These are phyloP conservation scores for Stachybotrys chlorohalonatus DNA, from an alignment of 2,329 filamentous ascomycete species.

Conservation along the genomic window DNA sequence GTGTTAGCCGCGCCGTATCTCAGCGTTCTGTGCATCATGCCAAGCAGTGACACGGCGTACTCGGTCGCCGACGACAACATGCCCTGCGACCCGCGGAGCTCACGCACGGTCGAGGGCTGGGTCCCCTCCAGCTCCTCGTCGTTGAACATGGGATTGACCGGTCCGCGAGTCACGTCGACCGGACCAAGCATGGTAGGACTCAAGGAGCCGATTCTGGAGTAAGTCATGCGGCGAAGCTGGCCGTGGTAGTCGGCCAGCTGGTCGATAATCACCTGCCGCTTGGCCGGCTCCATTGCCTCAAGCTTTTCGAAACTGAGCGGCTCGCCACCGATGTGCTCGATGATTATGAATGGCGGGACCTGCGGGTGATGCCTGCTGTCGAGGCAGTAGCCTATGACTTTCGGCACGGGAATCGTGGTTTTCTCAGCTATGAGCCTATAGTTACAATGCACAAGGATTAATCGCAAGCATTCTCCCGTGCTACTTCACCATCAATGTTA, in stretches of 20 bases:
- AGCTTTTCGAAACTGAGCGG: background rate
- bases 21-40: background rate
- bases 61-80: background rate
- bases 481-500: background rate
- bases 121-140: background rate
- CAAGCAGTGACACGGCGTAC: background rate
- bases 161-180: background rate
- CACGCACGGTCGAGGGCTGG: background rate
- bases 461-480: too few species aligned
- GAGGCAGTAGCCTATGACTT: background rate
- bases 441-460: background rate
- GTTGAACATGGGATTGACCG: background rate
- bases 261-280: background rate
- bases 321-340: constrained; percentile 7
- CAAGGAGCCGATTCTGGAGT: background rate
- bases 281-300: background rate
- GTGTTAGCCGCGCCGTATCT: background rate
- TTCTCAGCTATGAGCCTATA: background rate
- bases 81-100: background rate
- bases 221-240: background rate
- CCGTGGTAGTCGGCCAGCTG: background rate
- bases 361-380: background rate
- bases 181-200: background rate
- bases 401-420: background rate
- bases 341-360: constrained; percentile 6